A percentile compares a stretch with the other conserved stretches of the same genome.
Evolutionary conservation across 2,329 filamentous ascomycete species (phyloP).

Genomic region (Penicillium sp.): DNA sequence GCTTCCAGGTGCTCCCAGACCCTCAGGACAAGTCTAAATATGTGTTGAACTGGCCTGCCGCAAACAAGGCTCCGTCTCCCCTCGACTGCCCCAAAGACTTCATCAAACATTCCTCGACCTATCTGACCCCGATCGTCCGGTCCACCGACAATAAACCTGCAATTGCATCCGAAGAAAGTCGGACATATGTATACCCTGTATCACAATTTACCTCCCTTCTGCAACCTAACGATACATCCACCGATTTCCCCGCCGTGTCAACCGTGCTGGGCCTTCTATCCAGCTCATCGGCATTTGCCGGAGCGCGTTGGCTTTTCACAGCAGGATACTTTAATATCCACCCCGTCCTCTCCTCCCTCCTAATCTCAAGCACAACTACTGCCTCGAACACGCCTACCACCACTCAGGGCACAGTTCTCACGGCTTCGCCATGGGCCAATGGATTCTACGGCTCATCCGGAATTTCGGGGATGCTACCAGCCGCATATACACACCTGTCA

Average conservation of each 20-base stretch:
- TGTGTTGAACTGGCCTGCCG: conserved; percentile 69
- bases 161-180: conserved; percentile 46
- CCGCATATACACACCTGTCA: conserved; percentile 87
- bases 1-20: conserved; percentile 72
- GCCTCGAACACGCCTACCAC: conserved; percentile 30
- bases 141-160: conserved; percentile 42
- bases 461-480: conserved; percentile 84
- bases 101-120: conserved; percentile 65
- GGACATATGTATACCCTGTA: conserved; percentile 80
- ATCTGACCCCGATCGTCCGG: conserved; percentile 68
- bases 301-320: conserved; percentile 90
- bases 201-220: conserved; percentile 86
- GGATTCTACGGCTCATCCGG: conserved; percentile 90
- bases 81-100: conserved; percentile 70
- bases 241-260: conserved; percentile 81
- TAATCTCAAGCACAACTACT: conserved; percentile 68
- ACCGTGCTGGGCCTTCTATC: conserved; percentile 71
- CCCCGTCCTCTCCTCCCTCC: conserved; percentile 73
- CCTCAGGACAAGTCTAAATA: conserved; percentile 49
- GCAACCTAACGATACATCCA: conserved; percentile 71
- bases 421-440: conserved; percentile 89
- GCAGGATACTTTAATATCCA: conserved; percentile 99
- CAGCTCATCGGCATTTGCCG: conserved; percentile 58
- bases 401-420: conserved; percentile 76
- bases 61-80: conserved; percentile 75